Conservation (phyloP, 1,139 yeast species). For the Magnusiomyces ingens region DNA sequence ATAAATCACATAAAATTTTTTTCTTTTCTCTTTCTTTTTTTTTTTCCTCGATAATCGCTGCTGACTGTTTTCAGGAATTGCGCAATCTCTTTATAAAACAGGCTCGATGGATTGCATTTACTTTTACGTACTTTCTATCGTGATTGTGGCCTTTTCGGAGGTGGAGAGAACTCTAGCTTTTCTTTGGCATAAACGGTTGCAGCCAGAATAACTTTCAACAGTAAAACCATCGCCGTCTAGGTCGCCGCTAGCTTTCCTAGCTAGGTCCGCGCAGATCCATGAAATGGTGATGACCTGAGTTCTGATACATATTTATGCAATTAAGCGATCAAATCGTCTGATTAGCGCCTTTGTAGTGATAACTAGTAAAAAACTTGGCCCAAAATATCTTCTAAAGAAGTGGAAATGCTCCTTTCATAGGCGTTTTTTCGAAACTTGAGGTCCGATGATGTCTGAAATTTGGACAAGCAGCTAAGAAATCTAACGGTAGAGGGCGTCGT, state of each 20-base stretch:
- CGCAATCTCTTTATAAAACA: not conserved
- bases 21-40: not conserved
- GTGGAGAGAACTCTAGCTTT: not conserved
- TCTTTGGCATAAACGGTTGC: conserved; percentile 3
- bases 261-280: conserved; percentile 60
- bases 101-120: not conserved
- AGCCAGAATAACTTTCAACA: conserved; percentile 39
- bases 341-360: too few relatives aligned
- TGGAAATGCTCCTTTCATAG: too few relatives aligned
- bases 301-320: conserved; percentile 53
- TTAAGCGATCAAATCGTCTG: not conserved
- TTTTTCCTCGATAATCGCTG: not conserved
- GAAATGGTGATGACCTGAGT: conserved; percentile 89
- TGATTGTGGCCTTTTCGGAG: conserved; percentile 1
- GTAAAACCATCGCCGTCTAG: conserved; percentile 92
- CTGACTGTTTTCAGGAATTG: conserved; percentile 1
- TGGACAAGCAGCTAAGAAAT: too few relatives aligned
- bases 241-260: conserved; percentile 54
- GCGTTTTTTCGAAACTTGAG: too few relatives aligned
- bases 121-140: conserved; percentile 1
- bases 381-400: too few relatives aligned
- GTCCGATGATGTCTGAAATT: too few relatives aligned
- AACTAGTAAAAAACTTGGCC: too few relatives aligned
- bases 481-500: too few relatives aligned
- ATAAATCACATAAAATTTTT: not conserved